Evolutionary conservation across 2,329 filamentous ascomycete genomes (phyloP), one percentile per base, ranked within the genome.

Genomic region (Fusarium nematophilum): DNA sequence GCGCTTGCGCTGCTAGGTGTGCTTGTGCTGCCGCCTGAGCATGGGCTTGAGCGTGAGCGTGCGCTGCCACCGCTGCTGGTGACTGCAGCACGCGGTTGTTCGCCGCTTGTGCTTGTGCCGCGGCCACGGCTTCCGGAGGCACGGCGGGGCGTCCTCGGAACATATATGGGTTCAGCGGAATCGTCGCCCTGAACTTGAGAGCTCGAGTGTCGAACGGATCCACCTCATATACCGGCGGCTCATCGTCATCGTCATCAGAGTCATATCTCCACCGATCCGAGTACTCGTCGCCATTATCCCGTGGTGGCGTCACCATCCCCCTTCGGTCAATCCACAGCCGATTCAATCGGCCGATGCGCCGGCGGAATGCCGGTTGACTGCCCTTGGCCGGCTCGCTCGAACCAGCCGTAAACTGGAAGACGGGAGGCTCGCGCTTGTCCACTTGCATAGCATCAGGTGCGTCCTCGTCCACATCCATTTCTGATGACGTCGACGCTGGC

Each of bases 321-420:
- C 91, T 88, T 67, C 93, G 89, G 76, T 98, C 95, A 65, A 98
- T 92, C 85, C 93, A 92, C 65, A 96, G 75, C 31, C 94, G 88
- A 61, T 93, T 92, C 60, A 93, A 83, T 66, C 94, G 90, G 48
- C 94, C 94, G 50, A 93, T 87, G 55, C 95, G 89, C 62, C 93
- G 87, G 64, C 94, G 88, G 80, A 91, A 97, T 13, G 89, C 88
- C 49, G 90, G 89, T 52, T 80, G 79, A 70, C 63, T 77, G 67
- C 62, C 72, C 70, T 65, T 76, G 64, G 68, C 74, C 70, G 59
- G 76, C 50, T 80, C 77, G 25, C 76, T 75, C 31, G 73, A 66
- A 14, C 73, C 73, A 6, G 78, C 81, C 43, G 74, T 77, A 69
- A 84, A 84, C 48, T 79, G 78, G 69, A 81, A 78, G 26, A 81